phyloP scores from a whole-genome alignment of 257 asterid genomes.

The Lantana camara region DNA sequence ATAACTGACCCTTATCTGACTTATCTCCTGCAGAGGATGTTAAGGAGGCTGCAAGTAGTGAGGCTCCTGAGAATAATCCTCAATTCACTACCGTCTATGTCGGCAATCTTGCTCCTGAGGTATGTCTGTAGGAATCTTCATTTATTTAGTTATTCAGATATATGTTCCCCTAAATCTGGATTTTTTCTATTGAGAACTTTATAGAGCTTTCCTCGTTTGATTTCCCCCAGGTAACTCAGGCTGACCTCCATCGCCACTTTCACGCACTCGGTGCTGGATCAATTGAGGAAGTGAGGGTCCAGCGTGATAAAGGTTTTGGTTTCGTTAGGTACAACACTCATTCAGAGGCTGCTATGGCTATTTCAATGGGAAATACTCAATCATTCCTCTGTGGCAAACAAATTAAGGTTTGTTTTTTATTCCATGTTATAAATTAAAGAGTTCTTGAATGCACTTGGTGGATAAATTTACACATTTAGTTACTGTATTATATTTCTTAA shows the following conservation, averaged over 20 bases:
- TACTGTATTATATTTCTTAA: too few species aligned
- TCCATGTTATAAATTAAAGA: constrained; percentile 3
- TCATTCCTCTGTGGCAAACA: constrained; percentile 72
- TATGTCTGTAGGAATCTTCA: too few species aligned
- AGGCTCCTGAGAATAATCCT: constrained; percentile 92
- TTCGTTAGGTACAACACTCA: constrained; percentile 87
- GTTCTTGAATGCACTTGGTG: neutral
- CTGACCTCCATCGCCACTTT: constrained; percentile 92
- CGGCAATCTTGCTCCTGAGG: constrained; percentile 97
- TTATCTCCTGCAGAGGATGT: constrained; percentile 67
- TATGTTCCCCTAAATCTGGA: too few species aligned
- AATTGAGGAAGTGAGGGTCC: constrained; percentile 93
- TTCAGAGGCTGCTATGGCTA: constrained; percentile 88
- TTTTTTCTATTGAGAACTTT: too few species aligned
- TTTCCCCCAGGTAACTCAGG: constrained; percentile 68
- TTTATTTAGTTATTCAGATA: too few species aligned
- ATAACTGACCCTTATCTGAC: constrained; percentile 6
- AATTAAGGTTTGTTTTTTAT: constrained; percentile 65
- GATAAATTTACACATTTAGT: too few species aligned
- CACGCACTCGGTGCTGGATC: constrained; percentile 85
- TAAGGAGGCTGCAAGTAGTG: constrained; percentile 66
- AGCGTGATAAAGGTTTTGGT: constrained; percentile 95
- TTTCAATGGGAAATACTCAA: constrained; percentile 79
- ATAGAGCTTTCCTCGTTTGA: neutral
- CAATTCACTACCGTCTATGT: constrained; percentile 88